Evolutionary conservation across 2,329 filamentous ascomycete species (phyloP).

Genomic region (Sporothrix schenckii): DNA sequence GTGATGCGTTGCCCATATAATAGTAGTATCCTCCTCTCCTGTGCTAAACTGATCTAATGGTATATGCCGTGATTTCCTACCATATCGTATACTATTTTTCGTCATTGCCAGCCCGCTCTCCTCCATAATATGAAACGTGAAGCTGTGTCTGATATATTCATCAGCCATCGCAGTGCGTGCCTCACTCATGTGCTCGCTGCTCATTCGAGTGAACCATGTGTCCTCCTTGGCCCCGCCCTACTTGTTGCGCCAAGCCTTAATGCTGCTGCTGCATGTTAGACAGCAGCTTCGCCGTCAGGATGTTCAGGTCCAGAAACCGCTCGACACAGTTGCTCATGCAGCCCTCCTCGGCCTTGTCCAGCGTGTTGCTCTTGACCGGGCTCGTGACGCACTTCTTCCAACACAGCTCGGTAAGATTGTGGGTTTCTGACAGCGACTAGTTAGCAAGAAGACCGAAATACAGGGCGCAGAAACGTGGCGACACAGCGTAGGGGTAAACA

Average conservation of each 20-base stretch:
- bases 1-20: not conserved
- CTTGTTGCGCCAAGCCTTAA: not conserved
- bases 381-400: conserved; percentile 91
- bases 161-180: not conserved
- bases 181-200: not conserved
- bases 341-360: conserved; percentile 76
- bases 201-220: not conserved
- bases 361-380: conserved; percentile 68
- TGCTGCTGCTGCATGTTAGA: conserved; percentile 61
- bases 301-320: conserved; percentile 86
- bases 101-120: not conserved
- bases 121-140: not conserved
- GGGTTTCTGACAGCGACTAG: conserved; percentile 50
- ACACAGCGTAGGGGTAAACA: too few relatives aligned
- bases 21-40: not conserved
- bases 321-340: conserved; percentile 94
- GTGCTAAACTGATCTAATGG: not conserved
- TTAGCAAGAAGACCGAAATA: not conserved
- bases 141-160: not conserved
- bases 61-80: conserved; percentile 10
- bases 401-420: conserved; percentile 71
- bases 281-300: conserved; percentile 82
- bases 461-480: not conserved
- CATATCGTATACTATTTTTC: conserved; percentile 18
- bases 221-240: not conserved